Evolutionary conservation across 164 flowering plant genomes (phyloP), one percentile per base, ranked within the genome.

Genomic region (Vitis riparia): DNA sequence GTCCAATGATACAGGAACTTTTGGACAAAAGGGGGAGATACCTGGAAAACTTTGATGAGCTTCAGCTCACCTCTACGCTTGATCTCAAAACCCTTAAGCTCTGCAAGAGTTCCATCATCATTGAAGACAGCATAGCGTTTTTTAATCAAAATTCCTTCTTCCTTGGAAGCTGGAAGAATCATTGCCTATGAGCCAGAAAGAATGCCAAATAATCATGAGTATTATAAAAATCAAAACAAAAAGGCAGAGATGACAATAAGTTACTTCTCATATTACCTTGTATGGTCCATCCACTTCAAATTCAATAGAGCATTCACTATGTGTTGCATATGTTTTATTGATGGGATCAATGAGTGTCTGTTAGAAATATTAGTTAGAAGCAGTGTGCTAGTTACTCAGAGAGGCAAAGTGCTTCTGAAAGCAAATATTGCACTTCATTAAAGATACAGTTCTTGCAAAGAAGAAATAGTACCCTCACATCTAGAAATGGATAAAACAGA

Each of bases 251-350:
- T 11, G 55, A 62, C 23, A 51, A 10, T 47, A 27, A 49, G 59
- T 37, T 15, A 47, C 10, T 17, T 49, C 50, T 9, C 23, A 52
- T 19, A 37, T 27, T 65, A 95, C 99, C 97, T 96, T 96, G 82
- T 96, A 96, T 61, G 99, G 99, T 61, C 99, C 99, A 86, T 96
- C 99, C 77, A 96, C 99, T 86, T 96, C 99, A 86, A 96, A 96
- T 73, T 93, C 98, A 80, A 96, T 96, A 56, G 99, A 96, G 86
- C 99, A 96, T 82, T 96, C 99, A 63, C 95, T 91, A 69, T 92
- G 97, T 32, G 91, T 92, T 62, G 82, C 65, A 77, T 96, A 96
- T 29, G 87, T 88, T 79, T 89, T 96, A 56, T 69, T 85, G 61
- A 91, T 57, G 63, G 96, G 87, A 78, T 96, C 99, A 50, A 78